Percentiles rank a stretch among this genome's conserved stretches.
Conservation (phyloP, 305 asterid species). For the Fraxinus latifolia region DNA sequence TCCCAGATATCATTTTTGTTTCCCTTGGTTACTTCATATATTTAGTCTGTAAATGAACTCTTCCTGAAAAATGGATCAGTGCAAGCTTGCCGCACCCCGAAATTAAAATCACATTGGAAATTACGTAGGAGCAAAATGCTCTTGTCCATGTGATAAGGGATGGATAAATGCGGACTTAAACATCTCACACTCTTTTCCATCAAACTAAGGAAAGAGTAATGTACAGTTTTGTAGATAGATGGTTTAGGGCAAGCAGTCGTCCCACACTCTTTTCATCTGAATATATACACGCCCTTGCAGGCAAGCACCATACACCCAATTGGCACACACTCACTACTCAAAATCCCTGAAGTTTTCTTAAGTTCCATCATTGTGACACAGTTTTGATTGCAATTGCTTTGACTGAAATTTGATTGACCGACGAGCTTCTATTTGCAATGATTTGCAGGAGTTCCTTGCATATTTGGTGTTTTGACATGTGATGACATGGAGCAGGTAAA, state of each 20-base stretch:
- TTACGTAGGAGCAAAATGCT: not conserved
- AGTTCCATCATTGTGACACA: not conserved
- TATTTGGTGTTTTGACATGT: not conserved
- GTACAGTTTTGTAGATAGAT: not conserved
- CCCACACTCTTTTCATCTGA: not conserved
- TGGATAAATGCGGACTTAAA: not conserved
- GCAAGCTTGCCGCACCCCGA: not conserved
- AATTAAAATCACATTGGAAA: no score
- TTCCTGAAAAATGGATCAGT: not conserved
- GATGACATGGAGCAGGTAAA: not conserved
- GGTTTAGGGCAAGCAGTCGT: not conserved
- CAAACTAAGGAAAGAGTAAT: not conserved
- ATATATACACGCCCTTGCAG: not conserved
- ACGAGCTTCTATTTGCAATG: not conserved
- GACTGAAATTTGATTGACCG: not conserved
- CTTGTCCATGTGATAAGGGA: not conserved
- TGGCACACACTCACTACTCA: not conserved
- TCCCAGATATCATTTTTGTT: not conserved
- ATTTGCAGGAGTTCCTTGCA: not conserved
- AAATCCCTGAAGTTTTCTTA: not conserved
- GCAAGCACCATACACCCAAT: not conserved
- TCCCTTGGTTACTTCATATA: no score
- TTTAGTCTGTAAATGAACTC: not conserved
- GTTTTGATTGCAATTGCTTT: not conserved
- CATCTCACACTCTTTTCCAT: not conserved